Evolutionary conservation across 495 filamentous ascomycete genomes (phyloP), one percentile per base, ranked within the genome.

Genomic region (Neurospora sp.): DNA sequence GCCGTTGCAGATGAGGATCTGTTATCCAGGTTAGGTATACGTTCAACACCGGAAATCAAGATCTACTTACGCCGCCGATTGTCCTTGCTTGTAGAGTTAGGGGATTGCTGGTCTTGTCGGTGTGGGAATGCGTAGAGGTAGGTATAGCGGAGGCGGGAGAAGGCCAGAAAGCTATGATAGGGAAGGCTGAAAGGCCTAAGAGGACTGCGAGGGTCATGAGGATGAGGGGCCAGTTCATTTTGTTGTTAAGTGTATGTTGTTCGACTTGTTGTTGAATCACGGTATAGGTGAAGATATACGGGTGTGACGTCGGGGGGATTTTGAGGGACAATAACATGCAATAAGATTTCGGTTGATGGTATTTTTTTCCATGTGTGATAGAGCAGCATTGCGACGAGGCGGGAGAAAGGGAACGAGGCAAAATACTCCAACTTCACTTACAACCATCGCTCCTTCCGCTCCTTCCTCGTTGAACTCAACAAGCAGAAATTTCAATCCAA

Each of bases 1-100:
- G 35, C 81, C 82, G 59, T 78, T 79, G 78, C 84, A 85, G 40
- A 84, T 77, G 62, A 83, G 78, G 69, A 85, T 69, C 42, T 42
- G 41, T 40, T 40, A 14, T 40, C 12, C 1, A 14, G 1, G 39
- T 40, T 5, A 40, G 39, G 0, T 40, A 12, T 44, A n/a, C n/a
- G n/a, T n/a, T n/a, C n/a, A n/a, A n/a, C n/a, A n/a, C n/a, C n/a
- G n/a, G n/a, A n/a, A n/a, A n/a, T n/a, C n/a, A n/a, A n/a, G n/a
- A n/a, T n/a, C n/a, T n/a, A n/a, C n/a, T n/a, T n/a, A 31, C 18
- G 10, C 46, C 46, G 20, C 46, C 46, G 20, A 54, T 20, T 11
- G 20, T 6, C 23, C 20, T 54, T 4, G 20, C 20, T 54, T 54
- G 46, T 10, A 14, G 31, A 31, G 1, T 31, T 31, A 2, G 46